Evolutionary conservation across 1,284 basidiomycete species (phyloP).

Genomic region (Puccinia triticina): DNA sequence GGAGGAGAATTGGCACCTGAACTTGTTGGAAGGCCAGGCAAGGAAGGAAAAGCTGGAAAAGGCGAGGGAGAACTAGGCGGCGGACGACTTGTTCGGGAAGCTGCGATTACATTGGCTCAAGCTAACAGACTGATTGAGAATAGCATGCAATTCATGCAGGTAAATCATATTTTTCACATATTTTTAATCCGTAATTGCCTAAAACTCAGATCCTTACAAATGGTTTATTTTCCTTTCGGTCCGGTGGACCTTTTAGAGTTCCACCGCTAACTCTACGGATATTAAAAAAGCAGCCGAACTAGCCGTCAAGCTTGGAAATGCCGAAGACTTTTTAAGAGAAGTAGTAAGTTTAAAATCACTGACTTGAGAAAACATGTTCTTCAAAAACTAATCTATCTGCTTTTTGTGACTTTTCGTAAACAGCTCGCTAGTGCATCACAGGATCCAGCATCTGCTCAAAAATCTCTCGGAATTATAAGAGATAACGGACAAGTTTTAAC

Average conservation of each 20-base stretch:
- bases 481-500: neutral
- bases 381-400: neutral
- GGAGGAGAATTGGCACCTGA: neutral
- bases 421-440: slow-evolving; percentile 16
- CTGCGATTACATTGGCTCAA: slow-evolving; percentile 5
- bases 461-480: slow-evolving; percentile 20
- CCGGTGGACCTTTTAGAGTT: neutral
- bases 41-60: neutral
- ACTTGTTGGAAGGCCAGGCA: neutral
- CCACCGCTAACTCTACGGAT: neutral
- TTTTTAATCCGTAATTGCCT: neutral
- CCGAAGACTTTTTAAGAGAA: slow-evolving; percentile 15
- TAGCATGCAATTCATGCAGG: slow-evolving; percentile 10
- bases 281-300: slow-evolving; percentile 11
- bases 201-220: neutral
- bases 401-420: neutral
- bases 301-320: neutral
- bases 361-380: neutral
- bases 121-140: slow-evolving; percentile 7
- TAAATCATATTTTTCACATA: neutral
- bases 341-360: neutral
- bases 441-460: slow-evolving; percentile 18
- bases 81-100: slow-evolving; percentile 5
- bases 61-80: neutral
- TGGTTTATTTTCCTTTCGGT: neutral